Evolutionary conservation across 495 filamentous ascomycete species (phyloP).

Genomic region (Aspergillus cristatus): DNA sequence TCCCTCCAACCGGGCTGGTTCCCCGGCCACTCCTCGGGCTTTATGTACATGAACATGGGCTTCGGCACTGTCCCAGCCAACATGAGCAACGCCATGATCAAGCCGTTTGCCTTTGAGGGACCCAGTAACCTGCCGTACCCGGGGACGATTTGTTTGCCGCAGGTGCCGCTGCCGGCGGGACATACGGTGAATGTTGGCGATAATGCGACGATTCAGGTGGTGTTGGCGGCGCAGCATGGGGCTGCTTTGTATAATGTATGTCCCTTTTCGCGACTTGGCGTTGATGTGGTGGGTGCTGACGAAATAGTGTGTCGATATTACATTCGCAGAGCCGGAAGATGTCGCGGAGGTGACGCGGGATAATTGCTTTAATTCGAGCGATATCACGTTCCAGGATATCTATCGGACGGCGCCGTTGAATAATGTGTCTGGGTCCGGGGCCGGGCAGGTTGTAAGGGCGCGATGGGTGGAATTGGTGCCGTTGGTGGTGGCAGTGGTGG

Average conservation of each 20-base stretch:
- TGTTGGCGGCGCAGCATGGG: constrained; percentile 84
- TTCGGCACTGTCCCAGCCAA: constrained; percentile 76
- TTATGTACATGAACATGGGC: constrained; percentile 92
- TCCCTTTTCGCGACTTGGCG: constrained; percentile 7
- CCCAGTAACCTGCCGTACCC: constrained; percentile 73
- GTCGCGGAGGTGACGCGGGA: constrained; percentile 60
- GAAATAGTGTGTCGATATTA: constrained; percentile 82
- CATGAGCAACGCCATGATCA: constrained; percentile 77
- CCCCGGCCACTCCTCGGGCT: constrained; percentile 73
- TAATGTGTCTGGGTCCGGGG: constrained; percentile 25
- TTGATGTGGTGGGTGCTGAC: constrained; percentile 9
- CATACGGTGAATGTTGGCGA: constrained; percentile 66
- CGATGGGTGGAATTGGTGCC: constrained; percentile 7
- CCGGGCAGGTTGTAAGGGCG: background rate
- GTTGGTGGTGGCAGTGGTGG: background rate
- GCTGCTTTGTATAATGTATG: constrained; percentile 86
- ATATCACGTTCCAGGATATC: constrained; percentile 65
- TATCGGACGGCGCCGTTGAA: constrained; percentile 54
- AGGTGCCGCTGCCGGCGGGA: constrained; percentile 76
- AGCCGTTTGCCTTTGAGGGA: constrained; percentile 78
- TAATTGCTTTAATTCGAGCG: constrained; percentile 78
- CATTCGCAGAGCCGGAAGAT: constrained; percentile 67
- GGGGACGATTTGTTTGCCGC: constrained; percentile 81
- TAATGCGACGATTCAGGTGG: constrained; percentile 88
- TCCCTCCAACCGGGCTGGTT: constrained; percentile 94